A percentile compares a stretch with the other conserved stretches of the same genome.
Evolutionary conservation across 768 basidiomycete species (phyloP).

Genomic region (Tylopilus subfusipes): DNA sequence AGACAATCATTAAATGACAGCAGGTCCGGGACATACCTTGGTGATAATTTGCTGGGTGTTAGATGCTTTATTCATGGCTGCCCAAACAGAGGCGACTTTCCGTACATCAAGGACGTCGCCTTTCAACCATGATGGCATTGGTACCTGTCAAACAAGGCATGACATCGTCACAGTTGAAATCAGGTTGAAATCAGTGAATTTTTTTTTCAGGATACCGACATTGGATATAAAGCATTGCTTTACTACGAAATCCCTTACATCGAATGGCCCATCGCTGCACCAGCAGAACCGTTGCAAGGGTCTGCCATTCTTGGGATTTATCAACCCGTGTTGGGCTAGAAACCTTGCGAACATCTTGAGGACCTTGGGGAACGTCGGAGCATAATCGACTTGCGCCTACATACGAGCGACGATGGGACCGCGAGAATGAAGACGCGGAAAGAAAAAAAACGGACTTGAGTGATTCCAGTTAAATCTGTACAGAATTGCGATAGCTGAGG

Average conservation of each 20-base stretch:
- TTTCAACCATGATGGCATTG: constrained; percentile 69
- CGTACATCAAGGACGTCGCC: constrained; percentile 77
- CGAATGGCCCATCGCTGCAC: constrained; percentile 84
- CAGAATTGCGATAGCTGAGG: constrained; percentile 83
- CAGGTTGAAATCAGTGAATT: background rate
- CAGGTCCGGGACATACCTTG: constrained; percentile 13
- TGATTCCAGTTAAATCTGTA: constrained; percentile 83
- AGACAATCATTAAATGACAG: background rate
- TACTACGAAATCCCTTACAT: constrained; percentile 79
- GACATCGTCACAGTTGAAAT: constrained; percentile 8
- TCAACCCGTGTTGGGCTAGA: constrained; percentile 65
- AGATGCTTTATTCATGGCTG: constrained; percentile 9
- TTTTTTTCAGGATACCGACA: constrained; percentile 36
- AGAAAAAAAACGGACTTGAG: constrained; percentile 59
- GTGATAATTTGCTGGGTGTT: constrained; percentile 8
- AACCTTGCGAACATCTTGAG: constrained; percentile 62
- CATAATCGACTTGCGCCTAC: constrained; percentile 78
- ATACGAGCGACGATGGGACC: constrained; percentile 4
- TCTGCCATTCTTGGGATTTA: constrained; percentile 54
- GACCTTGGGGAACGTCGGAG: constrained; percentile 73
- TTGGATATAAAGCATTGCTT: constrained; percentile 89
- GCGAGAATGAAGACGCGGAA: constrained; percentile 5
- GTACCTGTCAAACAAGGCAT: constrained; percentile 40
- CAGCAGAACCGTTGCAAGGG: constrained; percentile 67
- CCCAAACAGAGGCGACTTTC: constrained; percentile 49